These are phyloP conservation scores for Volvox africanus DNA, from an alignment of 139 green algal genomes.

Conservation along the genomic window DNA sequence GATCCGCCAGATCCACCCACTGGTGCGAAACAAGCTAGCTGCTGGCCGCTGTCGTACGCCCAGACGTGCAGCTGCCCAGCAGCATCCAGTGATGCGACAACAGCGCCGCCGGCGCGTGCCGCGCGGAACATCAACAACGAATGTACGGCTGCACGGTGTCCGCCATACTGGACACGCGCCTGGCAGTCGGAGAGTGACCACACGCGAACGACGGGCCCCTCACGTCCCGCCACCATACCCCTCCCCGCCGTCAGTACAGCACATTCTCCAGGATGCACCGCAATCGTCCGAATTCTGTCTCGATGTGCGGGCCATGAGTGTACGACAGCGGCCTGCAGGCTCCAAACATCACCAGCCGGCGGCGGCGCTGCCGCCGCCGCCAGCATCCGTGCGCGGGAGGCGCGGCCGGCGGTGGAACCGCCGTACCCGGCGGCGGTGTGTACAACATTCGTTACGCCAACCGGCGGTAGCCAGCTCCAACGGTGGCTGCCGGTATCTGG, in stretches of 20 bases:
- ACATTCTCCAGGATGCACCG: background rate
- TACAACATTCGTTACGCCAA: too few relatives aligned
- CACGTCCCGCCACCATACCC: background rate
- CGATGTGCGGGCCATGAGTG: slow-evolving; percentile 34
- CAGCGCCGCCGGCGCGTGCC: slow-evolving; percentile 1
- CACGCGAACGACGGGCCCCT: slow-evolving; percentile 14
- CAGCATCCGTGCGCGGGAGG: background rate
- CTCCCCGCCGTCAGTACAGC: slow-evolving; percentile 22
- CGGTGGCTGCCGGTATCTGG: slow-evolving; percentile 10
- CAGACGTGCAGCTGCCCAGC: slow-evolving; percentile 39
- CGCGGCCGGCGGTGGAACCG: background rate
- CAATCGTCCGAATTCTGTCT: slow-evolving; percentile 1
- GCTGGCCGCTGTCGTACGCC: slow-evolving; percentile 1
- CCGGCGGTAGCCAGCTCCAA: slow-evolving; percentile 24
- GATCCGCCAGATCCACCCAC: background rate
- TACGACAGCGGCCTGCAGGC: slow-evolving; percentile 10
- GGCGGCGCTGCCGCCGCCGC: background rate
- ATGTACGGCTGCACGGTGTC: slow-evolving; percentile 1
- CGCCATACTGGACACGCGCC: slow-evolving; percentile 39
- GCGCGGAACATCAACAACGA: slow-evolving; percentile 6
- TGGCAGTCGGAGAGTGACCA: slow-evolving; percentile 26
- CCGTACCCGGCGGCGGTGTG: background rate
- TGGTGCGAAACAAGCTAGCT: slow-evolving; percentile 16
- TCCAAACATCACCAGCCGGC: slow-evolving; percentile 13
- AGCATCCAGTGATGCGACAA: slow-evolving; percentile 33